Percentiles rank a stretch among this genome's conserved stretches.
phyloP scores from a whole-genome alignment of 352 stramenopile genomes.

The Phytopythium oedochilum region DNA sequence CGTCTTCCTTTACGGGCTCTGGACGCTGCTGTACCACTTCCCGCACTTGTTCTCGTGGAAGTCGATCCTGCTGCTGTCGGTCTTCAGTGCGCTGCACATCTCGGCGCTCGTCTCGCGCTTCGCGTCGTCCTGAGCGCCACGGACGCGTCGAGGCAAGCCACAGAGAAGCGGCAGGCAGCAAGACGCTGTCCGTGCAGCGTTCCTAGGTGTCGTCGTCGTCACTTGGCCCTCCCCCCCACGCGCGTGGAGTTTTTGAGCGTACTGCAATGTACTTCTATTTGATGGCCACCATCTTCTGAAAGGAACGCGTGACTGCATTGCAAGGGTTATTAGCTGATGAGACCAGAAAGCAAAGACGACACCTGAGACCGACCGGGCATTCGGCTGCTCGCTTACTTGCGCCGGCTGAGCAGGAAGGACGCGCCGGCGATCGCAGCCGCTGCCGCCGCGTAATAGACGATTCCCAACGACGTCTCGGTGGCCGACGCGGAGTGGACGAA shows the following conservation, averaged over 20 bases:
- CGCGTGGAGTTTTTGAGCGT: neutral
- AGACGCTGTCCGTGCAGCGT: too few relatives aligned
- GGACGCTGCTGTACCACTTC: constrained; percentile 79
- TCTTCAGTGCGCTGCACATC: constrained; percentile 60
- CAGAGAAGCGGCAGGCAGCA: too few relatives aligned
- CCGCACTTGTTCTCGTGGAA: constrained; percentile 78
- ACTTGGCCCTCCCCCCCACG: neutral
- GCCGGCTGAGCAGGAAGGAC: constrained; percentile 75
- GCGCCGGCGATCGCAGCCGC: constrained; percentile 70
- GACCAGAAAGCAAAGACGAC: neutral
- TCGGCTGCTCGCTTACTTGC: constrained; percentile 25
- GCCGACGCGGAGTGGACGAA: constrained; percentile 21
- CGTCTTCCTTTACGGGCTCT: constrained; percentile 63
- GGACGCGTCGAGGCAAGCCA: neutral
- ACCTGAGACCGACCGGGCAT: neutral
- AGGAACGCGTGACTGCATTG: neutral
- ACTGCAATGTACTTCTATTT: neutral
- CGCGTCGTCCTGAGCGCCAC: constrained; percentile 15
- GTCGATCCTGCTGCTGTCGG: constrained; percentile 51
- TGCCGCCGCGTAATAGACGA: constrained; percentile 77
- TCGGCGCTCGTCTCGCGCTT: constrained; percentile 51
- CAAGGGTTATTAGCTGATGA: neutral
- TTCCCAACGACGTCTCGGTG: constrained; percentile 51
- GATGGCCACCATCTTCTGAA: neutral
- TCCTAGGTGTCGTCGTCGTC: neutral